Base-by-base conservation (phyloP, 2,329 filamentous ascomycete genomes). In the Claviceps arundinis region DNA sequence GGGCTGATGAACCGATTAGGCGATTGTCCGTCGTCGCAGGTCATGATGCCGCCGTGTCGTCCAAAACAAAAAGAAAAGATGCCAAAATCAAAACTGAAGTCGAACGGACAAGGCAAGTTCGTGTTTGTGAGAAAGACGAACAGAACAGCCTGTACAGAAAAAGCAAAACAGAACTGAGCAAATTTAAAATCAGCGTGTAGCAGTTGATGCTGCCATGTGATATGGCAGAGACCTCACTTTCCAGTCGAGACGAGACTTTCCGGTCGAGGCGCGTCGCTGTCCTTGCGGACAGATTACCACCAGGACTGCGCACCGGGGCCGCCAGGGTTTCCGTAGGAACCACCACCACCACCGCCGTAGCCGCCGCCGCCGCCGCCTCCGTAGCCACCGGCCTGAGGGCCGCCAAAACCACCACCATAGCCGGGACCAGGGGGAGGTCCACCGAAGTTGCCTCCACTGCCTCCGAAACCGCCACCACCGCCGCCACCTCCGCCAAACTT, bases 321-420 rank as follows among this genome's bases (percentile, higher is more conserved):
- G 71, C 86, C 84, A 68, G 84, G 84, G 70, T 87, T 87, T 68
- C 79, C 69, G 55, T 79, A 78, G 62, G 71, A 65, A 52, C 71
- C 70, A 34, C 26, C 26, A 30, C 30, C 30, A 45, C 74, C 70
- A 43, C 71, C 67, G 46, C 65, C 63, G 47, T 72, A 74, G 55
- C 71, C 64, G 54, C 71, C 70, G 37, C 70, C 69, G 51, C 68
- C 64, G 40, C 65, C 64, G 53, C 68, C 63, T 52, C 67, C 67
- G 54, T 65, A 63, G 50, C 69, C 67, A 43, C 68, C 68, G 52
- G 64, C 63, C 68, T 61, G 67, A 37, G 65, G 59, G 52, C 64
- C 63, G 37, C 60, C 58, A 44, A 57, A 62, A 50, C 58, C 60
- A 47, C 64, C 72, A 56, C 74, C 69, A 56, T 66, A 70, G 54